phyloP scores from a whole-genome alignment of 2,329 filamentous ascomycete genomes.

The Nemania serpens region DNA sequence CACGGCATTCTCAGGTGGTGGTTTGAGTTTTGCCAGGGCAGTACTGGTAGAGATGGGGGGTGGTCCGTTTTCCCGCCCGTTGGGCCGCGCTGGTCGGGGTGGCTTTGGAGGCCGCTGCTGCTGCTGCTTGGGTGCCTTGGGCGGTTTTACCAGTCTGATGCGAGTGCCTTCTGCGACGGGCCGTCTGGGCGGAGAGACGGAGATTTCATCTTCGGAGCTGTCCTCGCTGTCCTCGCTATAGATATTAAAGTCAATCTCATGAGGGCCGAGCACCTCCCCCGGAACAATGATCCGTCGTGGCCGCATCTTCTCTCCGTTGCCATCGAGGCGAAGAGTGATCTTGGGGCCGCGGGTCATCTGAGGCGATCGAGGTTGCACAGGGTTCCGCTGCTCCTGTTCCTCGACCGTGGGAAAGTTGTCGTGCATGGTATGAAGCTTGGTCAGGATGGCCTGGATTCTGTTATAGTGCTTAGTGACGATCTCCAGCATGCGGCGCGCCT shows the following conservation, averaged over 20 bases:
- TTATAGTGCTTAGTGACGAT: constrained; percentile 66
- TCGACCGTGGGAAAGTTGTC: constrained; percentile 61
- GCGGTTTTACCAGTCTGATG: constrained; percentile 55
- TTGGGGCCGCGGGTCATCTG: constrained; percentile 56
- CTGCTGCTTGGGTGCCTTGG: constrained; percentile 52
- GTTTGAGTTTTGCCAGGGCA: constrained; percentile 52
- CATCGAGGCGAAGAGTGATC: constrained; percentile 50
- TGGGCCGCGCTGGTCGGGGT: constrained; percentile 37
- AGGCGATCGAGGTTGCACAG: constrained; percentile 58
- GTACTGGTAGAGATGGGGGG: constrained; percentile 49
- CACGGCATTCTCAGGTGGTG: constrained; percentile 63
- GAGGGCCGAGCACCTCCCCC: constrained; percentile 68
- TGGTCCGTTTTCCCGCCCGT: constrained; percentile 47
- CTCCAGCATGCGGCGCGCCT: constrained; percentile 66
- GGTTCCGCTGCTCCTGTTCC: constrained; percentile 57
- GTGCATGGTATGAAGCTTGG: constrained; percentile 63
- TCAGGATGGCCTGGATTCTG: constrained; percentile 61
- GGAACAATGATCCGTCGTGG: constrained; percentile 66
- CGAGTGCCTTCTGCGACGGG: constrained; percentile 48
- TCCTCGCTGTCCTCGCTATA: constrained; percentile 59
- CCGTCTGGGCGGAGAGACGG: constrained; percentile 46
- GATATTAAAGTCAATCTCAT: constrained; percentile 66
- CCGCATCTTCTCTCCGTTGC: constrained; percentile 52
- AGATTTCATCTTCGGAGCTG: constrained; percentile 56
- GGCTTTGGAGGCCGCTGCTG: constrained; percentile 45